These are phyloP conservation scores for Dactylellina parvicollis DNA, from an alignment of 2,329 filamentous ascomycete genomes.

Conservation along the genomic window DNA sequence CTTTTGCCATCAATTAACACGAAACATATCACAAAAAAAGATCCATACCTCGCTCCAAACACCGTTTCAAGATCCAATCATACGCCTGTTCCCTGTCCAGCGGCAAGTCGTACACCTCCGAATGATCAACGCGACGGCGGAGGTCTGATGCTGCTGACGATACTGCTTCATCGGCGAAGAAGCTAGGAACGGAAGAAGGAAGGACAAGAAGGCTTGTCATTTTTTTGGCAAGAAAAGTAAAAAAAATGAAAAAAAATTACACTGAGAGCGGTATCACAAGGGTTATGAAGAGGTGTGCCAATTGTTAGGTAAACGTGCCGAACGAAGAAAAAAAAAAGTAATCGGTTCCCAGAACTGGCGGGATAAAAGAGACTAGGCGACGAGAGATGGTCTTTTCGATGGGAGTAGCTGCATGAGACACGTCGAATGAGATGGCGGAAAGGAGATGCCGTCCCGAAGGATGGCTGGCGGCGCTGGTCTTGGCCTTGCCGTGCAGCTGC, in stretches of 20 bases:
- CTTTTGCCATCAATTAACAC: not conserved
- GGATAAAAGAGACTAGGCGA: constrained; percentile 27
- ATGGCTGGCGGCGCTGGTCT: constrained; percentile 37
- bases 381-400: not conserved
- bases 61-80: constrained; percentile 49
- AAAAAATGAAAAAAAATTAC: constrained; percentile 14
- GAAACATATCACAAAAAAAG: not conserved
- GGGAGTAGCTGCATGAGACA: constrained; percentile 11
- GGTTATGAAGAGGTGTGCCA: constrained; percentile 27
- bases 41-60: constrained; percentile 45
- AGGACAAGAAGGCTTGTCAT: constrained; percentile 42
- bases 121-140: constrained; percentile 33
- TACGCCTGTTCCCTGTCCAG: constrained; percentile 35
- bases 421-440: constrained; percentile 39
- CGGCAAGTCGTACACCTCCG: constrained; percentile 35
- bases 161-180: constrained; percentile 23
- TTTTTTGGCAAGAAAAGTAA: constrained; percentile 4
- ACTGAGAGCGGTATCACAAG: constrained; percentile 9
- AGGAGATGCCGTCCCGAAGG: constrained; percentile 52
- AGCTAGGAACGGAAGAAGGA: constrained; percentile 27
- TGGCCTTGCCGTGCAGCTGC: constrained; percentile 36
- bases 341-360: constrained; percentile 16
- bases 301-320: not conserved
- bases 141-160: not conserved
- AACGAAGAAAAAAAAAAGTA: constrained; percentile 1